A percentile compares a stretch with the other conserved stretches of the same genome.
Conservation (phyloP, 345 rosid genomes). For the Isatis tinctoria region DNA sequence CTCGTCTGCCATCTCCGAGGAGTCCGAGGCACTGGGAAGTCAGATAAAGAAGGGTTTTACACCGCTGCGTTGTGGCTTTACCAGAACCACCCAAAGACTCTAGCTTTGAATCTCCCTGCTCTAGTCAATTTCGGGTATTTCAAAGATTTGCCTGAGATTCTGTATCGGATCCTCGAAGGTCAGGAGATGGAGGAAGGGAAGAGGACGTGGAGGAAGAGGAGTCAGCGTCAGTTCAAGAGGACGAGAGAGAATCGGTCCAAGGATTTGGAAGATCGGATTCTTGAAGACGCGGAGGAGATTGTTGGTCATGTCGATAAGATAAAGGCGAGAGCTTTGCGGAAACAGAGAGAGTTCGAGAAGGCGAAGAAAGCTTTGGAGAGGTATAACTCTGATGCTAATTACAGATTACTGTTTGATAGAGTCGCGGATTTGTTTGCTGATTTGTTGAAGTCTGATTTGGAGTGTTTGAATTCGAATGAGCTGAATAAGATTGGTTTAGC, state of each 20-base stretch:
- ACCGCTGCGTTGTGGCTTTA: slow-evolving; percentile 51
- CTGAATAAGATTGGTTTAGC: slow-evolving; percentile 21
- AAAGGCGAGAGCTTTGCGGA: slow-evolving; percentile 19
- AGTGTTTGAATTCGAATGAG: slow-evolving; percentile 17
- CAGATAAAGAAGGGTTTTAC: slow-evolving; percentile 67
- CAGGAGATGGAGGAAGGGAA: slow-evolving; percentile 29
- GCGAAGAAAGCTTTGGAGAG: slow-evolving; percentile 23
- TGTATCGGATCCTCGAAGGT: slow-evolving; percentile 53
- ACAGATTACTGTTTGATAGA: slow-evolving; percentile 15
- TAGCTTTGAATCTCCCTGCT: slow-evolving; percentile 44
- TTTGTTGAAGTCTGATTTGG: slow-evolving; percentile 26
- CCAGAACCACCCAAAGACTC: slow-evolving; percentile 51
- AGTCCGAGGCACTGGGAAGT: slow-evolving; percentile 63
- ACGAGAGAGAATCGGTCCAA: slow-evolving; percentile 29
- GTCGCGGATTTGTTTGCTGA: slow-evolving; percentile 29
- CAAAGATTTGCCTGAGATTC: slow-evolving; percentile 66
- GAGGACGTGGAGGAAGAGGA: slow-evolving; percentile 10
- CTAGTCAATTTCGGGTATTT: slow-evolving; percentile 51
- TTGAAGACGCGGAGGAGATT: slow-evolving; percentile 35
- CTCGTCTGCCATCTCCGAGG: slow-evolving; percentile 64
- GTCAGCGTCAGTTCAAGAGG: slow-evolving; percentile 26
- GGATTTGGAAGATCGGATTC: slow-evolving; percentile 27
- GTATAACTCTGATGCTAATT: slow-evolving; percentile 23
- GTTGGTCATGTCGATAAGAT: slow-evolving; percentile 8
- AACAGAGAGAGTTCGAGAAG: slow-evolving; percentile 26